Evolutionary conservation across 305 asterid genomes (phyloP), one percentile per base, ranked within the genome.

Genomic region (Salvia sclarea): DNA sequence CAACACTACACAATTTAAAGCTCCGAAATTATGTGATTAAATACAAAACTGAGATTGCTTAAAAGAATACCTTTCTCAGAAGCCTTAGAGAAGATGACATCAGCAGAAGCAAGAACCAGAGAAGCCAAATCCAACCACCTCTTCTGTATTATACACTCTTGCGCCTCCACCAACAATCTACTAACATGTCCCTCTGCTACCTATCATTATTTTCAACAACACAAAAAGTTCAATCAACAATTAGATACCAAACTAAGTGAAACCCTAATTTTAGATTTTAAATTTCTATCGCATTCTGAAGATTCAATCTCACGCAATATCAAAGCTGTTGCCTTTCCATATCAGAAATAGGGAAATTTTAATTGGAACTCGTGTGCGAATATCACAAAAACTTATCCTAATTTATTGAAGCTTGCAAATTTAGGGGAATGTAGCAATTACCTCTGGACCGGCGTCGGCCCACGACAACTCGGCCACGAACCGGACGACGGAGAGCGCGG

Each of bases 371-470:
- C 4, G 2, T 4, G 4, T 25, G 30, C 4, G 30, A 25, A n/a
- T n/a, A n/a, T 4, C 2, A 25, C 2, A 4, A 2, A 4, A 25
- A 25, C 2, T 25, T 25, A 25, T 25, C n/a, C n/a, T n/a, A n/a
- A n/a, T n/a, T n/a, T n/a, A 25, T 25, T 4, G 4, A 25, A 25
- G 48, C 3, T 10, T 16, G 62, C 17, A 12, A 55, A 49, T 40
- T n/a, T 61, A 59, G 21, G 17, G 8, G 49, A 20, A 50, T 5
- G 43, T 5, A 8, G 37, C 16, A 21, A 21, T 67, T 78, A 90
- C 98, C 92, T 90, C 96, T 0, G 91, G 88, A 66, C 96, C 98
- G 58, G 92, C 91, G 69, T 90, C 96, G n/a, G 96, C 95, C 96
- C 96, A 90, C n/a, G 97, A 93, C 81, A 83, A 54, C 67, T 88